Base-by-base conservation (phyloP, 495 filamentous ascomycete genomes). In the Lepidopterella palustris region DNA sequence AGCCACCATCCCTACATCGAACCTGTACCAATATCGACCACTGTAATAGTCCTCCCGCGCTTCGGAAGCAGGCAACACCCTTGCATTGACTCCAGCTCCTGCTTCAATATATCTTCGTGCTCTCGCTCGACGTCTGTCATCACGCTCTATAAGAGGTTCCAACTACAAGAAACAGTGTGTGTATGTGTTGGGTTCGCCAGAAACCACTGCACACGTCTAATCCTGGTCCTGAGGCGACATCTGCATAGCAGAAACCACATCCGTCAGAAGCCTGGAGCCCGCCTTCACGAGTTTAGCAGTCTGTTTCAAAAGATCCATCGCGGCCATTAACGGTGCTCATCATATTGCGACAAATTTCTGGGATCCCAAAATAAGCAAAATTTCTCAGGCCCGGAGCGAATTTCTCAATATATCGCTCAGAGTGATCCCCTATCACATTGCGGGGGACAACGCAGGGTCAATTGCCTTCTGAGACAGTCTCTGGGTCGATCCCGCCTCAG, bases 281-380 rank as follows among this genome's bases (percentile, higher is more conserved):
- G 45, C 55, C 28, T 27, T 35, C 24, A 24, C 48, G 54, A 28
- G 31, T 40, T 53, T 56, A 21, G 27, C 49, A n/a, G 26, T 10
- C 51, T 40, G 63, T 66, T 66, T 66, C 63, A 66, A 52, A 31
- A 45, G 50, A 27, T 45, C 40, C 60, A 55, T 54, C 63, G 62
- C 48, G 13, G 32, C 56, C 31, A 54, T 65, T 51, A 50, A 66
- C 62, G 47, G 47, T 50, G 47, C 47, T 66, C 49, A 59, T 59
- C 55, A 55, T 62, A 53, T 59, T 62, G 63, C 59, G 24, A 62
- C 63, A 53, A 15, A 25, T 18, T 47, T 6, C 42, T 40, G 62
- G 58, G 53, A 21, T 55, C 45, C 20, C 57, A 28, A 45, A 40
- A 57, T 39, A 45, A 45, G 28, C 24, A 42, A 45, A 45, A 24